Evolutionary conservation across 78 protist species (phyloP).

Genomic region (Polysphondylium violaceum): DNA sequence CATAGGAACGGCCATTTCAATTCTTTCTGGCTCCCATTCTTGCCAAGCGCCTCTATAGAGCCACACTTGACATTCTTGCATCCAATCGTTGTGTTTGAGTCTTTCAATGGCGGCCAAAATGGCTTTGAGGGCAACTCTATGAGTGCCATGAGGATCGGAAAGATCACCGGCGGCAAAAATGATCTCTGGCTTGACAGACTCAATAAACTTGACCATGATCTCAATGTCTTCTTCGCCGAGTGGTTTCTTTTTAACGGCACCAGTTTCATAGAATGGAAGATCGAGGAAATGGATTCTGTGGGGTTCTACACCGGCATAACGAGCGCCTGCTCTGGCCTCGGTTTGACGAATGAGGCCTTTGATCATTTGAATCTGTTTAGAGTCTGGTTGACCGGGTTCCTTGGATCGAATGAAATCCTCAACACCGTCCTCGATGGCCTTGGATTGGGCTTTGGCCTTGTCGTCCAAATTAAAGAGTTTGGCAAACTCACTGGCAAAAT

Average conservation of each 20-base stretch:
- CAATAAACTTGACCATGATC: constrained; percentile 79
- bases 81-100: constrained; percentile 72
- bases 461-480: constrained; percentile 29
- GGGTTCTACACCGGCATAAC: constrained; percentile 66
- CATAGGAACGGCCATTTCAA: constrained; percentile 89
- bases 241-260: constrained; percentile 88
- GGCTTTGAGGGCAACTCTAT: constrained; percentile 82
- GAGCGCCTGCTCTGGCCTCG: constrained; percentile 87
- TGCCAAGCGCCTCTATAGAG: constrained; percentile 92
- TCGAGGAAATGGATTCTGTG: constrained; percentile 81
- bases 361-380: constrained; percentile 51
- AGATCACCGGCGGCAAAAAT: constrained; percentile 91
- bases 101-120: constrained; percentile 76
- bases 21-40: constrained; percentile 83
- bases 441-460: neutral
- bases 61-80: constrained; percentile 84
- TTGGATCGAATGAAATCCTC: constrained; percentile 35
- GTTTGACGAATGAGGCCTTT: constrained; percentile 87
- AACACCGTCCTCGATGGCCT: constrained; percentile 1
- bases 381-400: constrained; percentile 55
- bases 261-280: constrained; percentile 92
- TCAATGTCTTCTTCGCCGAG: constrained; percentile 84
- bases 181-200: constrained; percentile 74
- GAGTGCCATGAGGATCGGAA: constrained; percentile 92
- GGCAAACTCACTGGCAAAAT: constrained; percentile 49